These are phyloP conservation scores for Solanum acaule DNA, from an alignment of 257 asterid species.

Conservation along the genomic window DNA sequence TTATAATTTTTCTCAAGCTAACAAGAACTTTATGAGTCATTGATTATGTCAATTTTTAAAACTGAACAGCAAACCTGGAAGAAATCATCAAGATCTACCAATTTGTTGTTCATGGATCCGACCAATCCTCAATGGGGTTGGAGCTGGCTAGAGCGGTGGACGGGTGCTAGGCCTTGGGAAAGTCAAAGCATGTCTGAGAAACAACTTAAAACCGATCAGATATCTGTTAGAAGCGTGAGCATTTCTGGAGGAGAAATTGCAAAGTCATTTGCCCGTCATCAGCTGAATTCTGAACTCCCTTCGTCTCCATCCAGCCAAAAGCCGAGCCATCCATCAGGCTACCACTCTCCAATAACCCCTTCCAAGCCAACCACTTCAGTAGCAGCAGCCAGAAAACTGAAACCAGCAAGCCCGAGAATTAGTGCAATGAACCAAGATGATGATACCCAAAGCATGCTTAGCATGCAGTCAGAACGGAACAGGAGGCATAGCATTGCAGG, in stretches of 20 bases:
- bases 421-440: constrained; percentile 64
- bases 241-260: constrained; percentile 59
- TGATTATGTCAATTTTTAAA: neutral
- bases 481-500: constrained; percentile 85
- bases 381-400: constrained; percentile 36
- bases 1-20: neutral
- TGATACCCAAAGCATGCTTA: constrained; percentile 39
- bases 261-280: constrained; percentile 78
- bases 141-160: constrained; percentile 98
- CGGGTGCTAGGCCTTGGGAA: constrained; percentile 75
- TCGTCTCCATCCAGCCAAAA: constrained; percentile 49
- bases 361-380: constrained; percentile 26
- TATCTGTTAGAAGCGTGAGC: constrained; percentile 34
- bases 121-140: constrained; percentile 99
- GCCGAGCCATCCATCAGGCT: constrained; percentile 20
- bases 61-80: constrained; percentile 81
- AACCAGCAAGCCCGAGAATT: constrained; percentile 54
- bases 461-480: constrained; percentile 45
- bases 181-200: constrained; percentile 34
- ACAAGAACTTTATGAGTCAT: neutral
- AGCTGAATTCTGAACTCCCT: constrained; percentile 55
- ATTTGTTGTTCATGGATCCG: constrained; percentile 85
- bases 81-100: constrained; percentile 60
- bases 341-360: constrained; percentile 21
- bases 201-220: constrained; percentile 33